phyloP scores from a whole-genome alignment of 257 asterid genomes.

The Petrea volubilis region DNA sequence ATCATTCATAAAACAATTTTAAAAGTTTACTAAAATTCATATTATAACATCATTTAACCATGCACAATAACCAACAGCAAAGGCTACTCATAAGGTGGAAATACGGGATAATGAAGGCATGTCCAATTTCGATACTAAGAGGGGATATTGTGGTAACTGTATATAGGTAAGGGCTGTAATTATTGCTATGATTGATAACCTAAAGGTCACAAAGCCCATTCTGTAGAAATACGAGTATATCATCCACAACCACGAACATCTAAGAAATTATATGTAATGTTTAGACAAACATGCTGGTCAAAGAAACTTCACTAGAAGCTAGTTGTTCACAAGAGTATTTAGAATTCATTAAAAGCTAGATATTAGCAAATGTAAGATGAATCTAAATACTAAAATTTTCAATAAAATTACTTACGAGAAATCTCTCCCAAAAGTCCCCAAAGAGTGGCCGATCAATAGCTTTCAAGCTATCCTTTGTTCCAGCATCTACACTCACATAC shows the following conservation, averaged over 20 bases:
- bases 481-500: slow-evolving; percentile 99
- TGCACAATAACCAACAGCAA: no score
- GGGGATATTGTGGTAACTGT: no score
- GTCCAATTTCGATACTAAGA: no score
- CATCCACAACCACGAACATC: background rate
- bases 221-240: background rate
- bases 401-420: slow-evolving; percentile 57
- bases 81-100: no score
- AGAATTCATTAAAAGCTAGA: background rate
- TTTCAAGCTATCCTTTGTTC: slow-evolving; percentile 96
- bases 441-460: slow-evolving; percentile 96
- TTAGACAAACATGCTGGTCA: background rate
- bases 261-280: slow-evolving; percentile 10
- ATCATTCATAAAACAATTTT: no score
- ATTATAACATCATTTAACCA: no score
- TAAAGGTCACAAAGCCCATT: background rate
- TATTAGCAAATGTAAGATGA: slow-evolving; percentile 3
- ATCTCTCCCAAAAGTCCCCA: slow-evolving; percentile 99
- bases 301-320: slow-evolving; percentile 7
- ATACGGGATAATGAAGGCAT: no score
- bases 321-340: no score
- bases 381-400: background rate
- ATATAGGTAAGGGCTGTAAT: no score
- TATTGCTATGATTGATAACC: background rate
- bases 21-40: no score